phyloP scores from a whole-genome alignment of 441 rosid genomes.

The Pelargonium cotyledonis region DNA sequence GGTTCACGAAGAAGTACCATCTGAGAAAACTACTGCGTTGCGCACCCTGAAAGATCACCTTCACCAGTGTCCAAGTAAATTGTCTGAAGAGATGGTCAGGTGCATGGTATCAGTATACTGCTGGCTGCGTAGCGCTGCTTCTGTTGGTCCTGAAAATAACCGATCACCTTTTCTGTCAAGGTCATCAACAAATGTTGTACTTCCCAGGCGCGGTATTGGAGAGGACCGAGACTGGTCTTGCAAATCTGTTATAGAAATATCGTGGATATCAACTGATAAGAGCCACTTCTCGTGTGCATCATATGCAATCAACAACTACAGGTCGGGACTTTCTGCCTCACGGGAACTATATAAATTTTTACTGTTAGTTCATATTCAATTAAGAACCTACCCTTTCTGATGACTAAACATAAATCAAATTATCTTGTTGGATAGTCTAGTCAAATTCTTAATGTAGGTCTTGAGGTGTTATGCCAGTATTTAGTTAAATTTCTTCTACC shows the following conservation, averaged over 20 bases:
- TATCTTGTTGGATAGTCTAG: background rate
- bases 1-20: conserved; percentile 31
- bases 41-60: conserved; percentile 70
- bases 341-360: background rate
- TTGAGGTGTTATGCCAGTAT: background rate
- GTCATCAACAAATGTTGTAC: conserved; percentile 59
- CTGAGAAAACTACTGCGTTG: conserved; percentile 31
- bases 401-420: background rate
- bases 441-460: background rate
- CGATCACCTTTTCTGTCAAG: conserved; percentile 50
- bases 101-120: conserved; percentile 77
- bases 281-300: conserved; percentile 60
- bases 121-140: conserved; percentile 53
- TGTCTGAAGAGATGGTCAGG: conserved; percentile 85
- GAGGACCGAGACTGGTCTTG: conserved; percentile 58
- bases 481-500: too few relatives aligned
- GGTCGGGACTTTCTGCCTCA: conserved; percentile 33
- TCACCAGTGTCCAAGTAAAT: conserved; percentile 68
- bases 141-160: conserved; percentile 33
- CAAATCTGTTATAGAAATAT: conserved; percentile 64
- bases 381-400: background rate
- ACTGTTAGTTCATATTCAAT: too few relatives aligned
- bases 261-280: conserved; percentile 63
- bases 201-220: conserved; percentile 37
- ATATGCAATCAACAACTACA: conserved; percentile 60